Percentiles rank a stretch among this genome's conserved stretches.
These are phyloP conservation scores for Apium graveolens DNA, from an alignment of 129 eudicot species.

Conservation along the genomic window DNA sequence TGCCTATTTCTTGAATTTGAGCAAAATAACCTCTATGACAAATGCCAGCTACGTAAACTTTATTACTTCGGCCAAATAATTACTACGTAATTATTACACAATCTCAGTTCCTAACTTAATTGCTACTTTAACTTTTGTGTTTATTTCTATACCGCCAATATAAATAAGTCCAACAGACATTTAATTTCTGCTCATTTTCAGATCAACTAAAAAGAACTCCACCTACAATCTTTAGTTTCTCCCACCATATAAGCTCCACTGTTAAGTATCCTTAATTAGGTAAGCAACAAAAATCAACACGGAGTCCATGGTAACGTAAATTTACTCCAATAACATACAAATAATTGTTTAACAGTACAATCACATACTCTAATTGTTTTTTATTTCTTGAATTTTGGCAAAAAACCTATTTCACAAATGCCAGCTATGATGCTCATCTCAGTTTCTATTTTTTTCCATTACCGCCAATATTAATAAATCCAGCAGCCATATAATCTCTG, in stretches of 20 bases:
- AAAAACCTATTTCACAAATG: not conserved
- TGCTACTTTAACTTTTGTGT: not conserved
- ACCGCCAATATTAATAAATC: not conserved
- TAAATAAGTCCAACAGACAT: not conserved
- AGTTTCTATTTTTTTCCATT: not conserved
- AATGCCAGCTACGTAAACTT: not conserved
- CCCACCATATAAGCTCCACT: not conserved
- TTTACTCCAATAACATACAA: not conserved
- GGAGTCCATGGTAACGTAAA: not conserved
- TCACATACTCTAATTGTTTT: not conserved
- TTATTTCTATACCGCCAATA: not conserved
- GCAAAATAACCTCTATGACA: not conserved
- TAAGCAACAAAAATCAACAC: not conserved
- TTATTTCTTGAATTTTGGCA: not conserved
- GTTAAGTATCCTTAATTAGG: not conserved
- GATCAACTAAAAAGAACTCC: not conserved
- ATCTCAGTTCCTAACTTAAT: not conserved
- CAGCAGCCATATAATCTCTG: not conserved
- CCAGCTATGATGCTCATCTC: not conserved
- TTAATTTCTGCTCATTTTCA: not conserved
- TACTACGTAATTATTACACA: too few species aligned
- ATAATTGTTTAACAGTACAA: too few species aligned
- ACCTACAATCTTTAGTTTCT: not conserved
- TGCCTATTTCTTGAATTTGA: not conserved
- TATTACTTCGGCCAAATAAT: too few species aligned